Base-by-base conservation (phyloP, 2,329 filamentous ascomycete genomes). In the Zymoseptoria tritici region DNA sequence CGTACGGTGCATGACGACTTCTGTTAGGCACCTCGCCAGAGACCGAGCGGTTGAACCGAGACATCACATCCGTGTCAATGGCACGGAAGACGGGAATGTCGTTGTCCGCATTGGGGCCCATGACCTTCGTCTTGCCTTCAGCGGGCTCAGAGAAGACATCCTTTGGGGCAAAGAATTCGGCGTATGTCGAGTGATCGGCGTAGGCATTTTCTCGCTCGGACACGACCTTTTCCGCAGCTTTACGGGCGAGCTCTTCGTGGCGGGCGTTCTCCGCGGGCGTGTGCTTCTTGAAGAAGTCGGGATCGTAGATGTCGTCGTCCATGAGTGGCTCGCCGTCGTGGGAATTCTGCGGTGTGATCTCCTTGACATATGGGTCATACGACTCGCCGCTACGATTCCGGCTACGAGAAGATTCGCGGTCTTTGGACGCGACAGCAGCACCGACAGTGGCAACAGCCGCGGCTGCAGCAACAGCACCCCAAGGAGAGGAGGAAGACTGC, bases 281-380 rank as follows among this genome's bases (percentile, higher is more conserved):
- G 21, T 72, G 67, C 59, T 72, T 72, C 64, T 74, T 76, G 70
- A 80, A 80, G 49, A 78, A 75, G 46, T 78, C 70, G 0, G 74
- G 77, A 51, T 80, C 74, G 64, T 75, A 77, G 42, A 80, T 73
- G 16, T 78, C 77, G 13, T 80, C 78, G 53, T 79, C 77, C 57
- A 73, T 73, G 24, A 76, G 67, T 5, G 72, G 71, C 29, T 72
- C 70, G 20, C 76, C 73, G 29, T 68, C 69, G 21, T 73, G 70
- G 52, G 72, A 70, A 16, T 68, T 66, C 42, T 64, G 63, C 2
- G 73, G 72, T 50, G 62, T 65, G 57, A 72, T 68, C 49, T 71
- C 65, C 55, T 50, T 52, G 36, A 42, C 57, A 52, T 51, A 21
- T 16, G 5, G 55, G n/a, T 36, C 51, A 29, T 61, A 58, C 11